Evolutionary conservation across 192 early-diverging fungal genomes (phyloP), one percentile per base, ranked within the genome.

Genomic region (Dimargaris cristalligena): DNA sequence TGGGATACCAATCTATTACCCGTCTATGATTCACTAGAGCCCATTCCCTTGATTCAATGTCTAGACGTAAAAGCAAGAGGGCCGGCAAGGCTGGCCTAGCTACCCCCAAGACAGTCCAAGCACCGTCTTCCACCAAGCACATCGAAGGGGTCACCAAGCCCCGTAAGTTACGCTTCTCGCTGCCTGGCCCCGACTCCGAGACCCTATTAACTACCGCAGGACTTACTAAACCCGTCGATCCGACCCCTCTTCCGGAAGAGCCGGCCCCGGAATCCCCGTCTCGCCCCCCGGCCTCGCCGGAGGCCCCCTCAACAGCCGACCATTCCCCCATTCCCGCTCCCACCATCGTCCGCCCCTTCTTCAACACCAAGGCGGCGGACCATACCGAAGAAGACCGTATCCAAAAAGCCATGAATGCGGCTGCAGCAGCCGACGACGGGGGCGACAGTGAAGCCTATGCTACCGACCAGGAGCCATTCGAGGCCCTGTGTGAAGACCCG

Each of bases 381-480:
- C 46, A 47, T 25, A 18, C n/a, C 2, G 20, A 47, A 1, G n/a
- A 1, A 3, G n/a, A 2, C 46, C 20, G 6, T 1, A 6, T 18
- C 25, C 46, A 47, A 47, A 47, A 47, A 25, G 3, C n/a, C 25
- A 3, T 22, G 1, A 6, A 25, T 47, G 25, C 46, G 6, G 46
- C 20, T 18, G 25, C n/a, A 3, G n/a, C 6, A 6, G 20, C n/a
- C 6, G 20, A 18, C 46, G 2, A 22, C 25, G 1, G 3, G 25
- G 46, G 25, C 1, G n/a, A 3, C 33, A n/a, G 20, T 1, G 29
- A 55, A 18, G n/a, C 54, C 28, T n/a, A 18, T n/a, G 29, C 28
- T 55, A 18, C 33, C 28, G 54, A 55, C 28, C 54, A 32, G 54
- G 28, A 34, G 28, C 28, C 29, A 55, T 29, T 32, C 54, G 33